Conservation (phyloP, 2,329 filamentous ascomycete genomes). For the Zasmidium cellare region DNA sequence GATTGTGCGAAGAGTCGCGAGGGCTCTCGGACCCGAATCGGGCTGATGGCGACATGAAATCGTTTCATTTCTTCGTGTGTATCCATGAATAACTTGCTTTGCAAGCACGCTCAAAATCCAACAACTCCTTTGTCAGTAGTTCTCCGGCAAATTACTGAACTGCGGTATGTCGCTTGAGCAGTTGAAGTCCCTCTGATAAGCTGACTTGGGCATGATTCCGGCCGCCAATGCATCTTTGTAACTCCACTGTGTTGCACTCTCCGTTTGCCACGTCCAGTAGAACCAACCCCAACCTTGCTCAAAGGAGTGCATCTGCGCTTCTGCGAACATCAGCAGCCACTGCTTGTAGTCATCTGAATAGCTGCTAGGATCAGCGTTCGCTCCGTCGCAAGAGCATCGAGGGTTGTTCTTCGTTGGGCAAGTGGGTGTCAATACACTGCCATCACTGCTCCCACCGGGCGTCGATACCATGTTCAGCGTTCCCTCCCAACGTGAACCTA, state of each 20-base stretch:
- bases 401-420: slow-evolving; percentile 67
- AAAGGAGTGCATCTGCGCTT: slow-evolving; percentile 94
- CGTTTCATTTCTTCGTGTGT: not conserved
- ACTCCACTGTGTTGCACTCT: slow-evolving; percentile 85
- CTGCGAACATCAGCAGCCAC: slow-evolving; percentile 85
- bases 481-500: slow-evolving; percentile 89
- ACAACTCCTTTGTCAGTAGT: slow-evolving; percentile 36
- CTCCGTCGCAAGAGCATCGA: slow-evolving; percentile 70
- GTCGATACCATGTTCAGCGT: slow-evolving; percentile 63
- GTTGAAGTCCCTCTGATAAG: slow-evolving; percentile 44
- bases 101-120: not conserved
- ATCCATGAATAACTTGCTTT: not conserved
- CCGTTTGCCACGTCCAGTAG: slow-evolving; percentile 98
- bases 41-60: no score
- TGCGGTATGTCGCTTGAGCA: slow-evolving; percentile 42
- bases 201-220: slow-evolving; percentile 69
- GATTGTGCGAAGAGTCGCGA: no score
- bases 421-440: slow-evolving; percentile 65
- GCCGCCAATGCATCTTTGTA: slow-evolving; percentile 77
- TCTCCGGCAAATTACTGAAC: slow-evolving; percentile 47
- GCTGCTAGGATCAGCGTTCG: slow-evolving; percentile 69
- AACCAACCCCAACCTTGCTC: slow-evolving; percentile 97
- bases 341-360: slow-evolving; percentile 78
- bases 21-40: no score
- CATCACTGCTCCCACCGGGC: slow-evolving; percentile 55